Base-by-base conservation (phyloP, 345 rosid genomes). In the Nephelium lappaceum region DNA sequence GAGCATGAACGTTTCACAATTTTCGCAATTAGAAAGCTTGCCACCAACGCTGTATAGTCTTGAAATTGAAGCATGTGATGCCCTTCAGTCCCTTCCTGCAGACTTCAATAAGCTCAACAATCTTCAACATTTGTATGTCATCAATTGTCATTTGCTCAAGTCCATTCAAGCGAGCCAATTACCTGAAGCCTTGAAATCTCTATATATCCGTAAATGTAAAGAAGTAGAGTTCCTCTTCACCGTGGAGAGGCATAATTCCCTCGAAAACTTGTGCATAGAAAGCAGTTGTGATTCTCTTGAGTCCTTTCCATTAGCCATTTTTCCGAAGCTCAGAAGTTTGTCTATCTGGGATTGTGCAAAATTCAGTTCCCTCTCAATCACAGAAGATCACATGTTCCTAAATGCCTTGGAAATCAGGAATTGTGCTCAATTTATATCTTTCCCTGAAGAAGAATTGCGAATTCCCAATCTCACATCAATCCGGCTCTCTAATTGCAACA, bases 361-460 rank as follows among this genome's bases (percentile, higher is more conserved):
- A n/a, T 60, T 60, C 8, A 60, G n/a, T 60, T 60, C 64, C 64
- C 8, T 60, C 9, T 6, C 10, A 1, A 60, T 60, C 6, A n/a
- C 21, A 19, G 23, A 60, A 11, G 64, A 60, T 60, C 64, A 60
- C 27, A 21, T 5, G 11, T 60, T 25, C 5, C 64, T 60, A 19
- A 11, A 21, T 60, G 25, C 64, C 64, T 11, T 60, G 64, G 64
- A 60, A n/a, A 79, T 84, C 24, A 81, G 84, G 43, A 81, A 81
- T 36, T 84, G 87, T 58, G 83, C 84, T 10, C 79, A 79, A 24
- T 79, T 84, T 60, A 14, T 5, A 58, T 67, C 8, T 6, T 79
- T 84, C 77, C 84, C 83, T 8, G 74, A 18, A n/a, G 81, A 72
- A 69, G 86, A 82, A 76, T 73, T 84, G 39, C 80, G 67, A n/a